Evolutionary conservation across 2,329 filamentous ascomycete species (phyloP).

Genomic region (Fusarium protoensiforme): DNA sequence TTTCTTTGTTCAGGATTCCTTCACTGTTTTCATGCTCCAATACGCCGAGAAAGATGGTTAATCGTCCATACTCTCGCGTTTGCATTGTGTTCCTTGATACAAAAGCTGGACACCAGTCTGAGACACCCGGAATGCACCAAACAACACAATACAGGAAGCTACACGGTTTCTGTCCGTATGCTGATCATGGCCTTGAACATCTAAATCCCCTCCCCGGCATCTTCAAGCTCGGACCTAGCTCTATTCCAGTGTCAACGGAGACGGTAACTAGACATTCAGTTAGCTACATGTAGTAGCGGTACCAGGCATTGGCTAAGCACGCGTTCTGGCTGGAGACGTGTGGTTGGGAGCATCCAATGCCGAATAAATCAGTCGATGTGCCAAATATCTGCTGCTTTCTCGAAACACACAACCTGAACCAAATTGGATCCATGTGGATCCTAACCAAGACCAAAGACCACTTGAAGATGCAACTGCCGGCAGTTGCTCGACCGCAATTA

Average conservation of each 20-base stretch:
- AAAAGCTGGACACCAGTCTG: background rate
- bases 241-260: background rate
- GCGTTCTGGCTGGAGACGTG: background rate
- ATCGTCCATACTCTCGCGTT: background rate
- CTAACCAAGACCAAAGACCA: no score
- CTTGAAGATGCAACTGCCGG: no score
- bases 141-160: background rate
- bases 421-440: no score
- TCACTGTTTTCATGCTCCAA: slow-evolving; percentile 2
- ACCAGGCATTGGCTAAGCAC: background rate
- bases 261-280: background rate
- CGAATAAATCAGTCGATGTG: no score
- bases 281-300: background rate
- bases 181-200: background rate
- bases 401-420: no score
- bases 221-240: background rate
- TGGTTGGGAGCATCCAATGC: no score
- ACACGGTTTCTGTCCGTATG: background rate
- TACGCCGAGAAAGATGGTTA: background rate
- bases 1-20: background rate
- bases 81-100: background rate
- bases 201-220: background rate
- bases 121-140: background rate
- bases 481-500: no score
- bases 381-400: no score